Conservation (phyloP, 2,329 filamentous ascomycete species). For the Beauveria rudraprayagi region DNA sequence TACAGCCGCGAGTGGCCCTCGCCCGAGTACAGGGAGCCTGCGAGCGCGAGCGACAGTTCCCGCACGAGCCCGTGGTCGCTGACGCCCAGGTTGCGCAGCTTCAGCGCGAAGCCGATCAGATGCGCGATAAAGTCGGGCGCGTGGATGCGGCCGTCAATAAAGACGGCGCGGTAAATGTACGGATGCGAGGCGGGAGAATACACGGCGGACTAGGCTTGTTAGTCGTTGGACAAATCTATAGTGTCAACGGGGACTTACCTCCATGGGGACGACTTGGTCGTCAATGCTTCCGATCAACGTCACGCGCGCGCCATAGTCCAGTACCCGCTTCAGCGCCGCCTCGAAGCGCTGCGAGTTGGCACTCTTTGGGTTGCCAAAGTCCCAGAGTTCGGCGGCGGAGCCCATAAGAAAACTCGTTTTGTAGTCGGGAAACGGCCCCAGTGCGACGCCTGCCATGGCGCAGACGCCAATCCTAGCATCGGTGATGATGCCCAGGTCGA, state of each 20-base stretch:
- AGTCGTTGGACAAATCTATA: conserved; percentile 10
- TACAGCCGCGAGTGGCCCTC: conserved; percentile 93
- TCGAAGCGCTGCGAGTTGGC: conserved; percentile 76
- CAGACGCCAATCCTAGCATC: conserved; percentile 76
- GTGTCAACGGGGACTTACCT: conserved; percentile 43
- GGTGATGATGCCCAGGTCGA: conserved; percentile 78
- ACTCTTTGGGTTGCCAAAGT: conserved; percentile 78
- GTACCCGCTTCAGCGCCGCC: conserved; percentile 61
- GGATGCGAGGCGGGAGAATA: conserved; percentile 82
- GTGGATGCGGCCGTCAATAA: conserved; percentile 87
- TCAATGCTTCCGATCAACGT: conserved; percentile 92
- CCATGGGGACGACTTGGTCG: conserved; percentile 89
- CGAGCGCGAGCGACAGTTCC: conserved; percentile 79
- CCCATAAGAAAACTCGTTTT: conserved; percentile 83
- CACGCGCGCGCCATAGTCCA: conserved; percentile 73
- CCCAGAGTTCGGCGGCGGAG: conserved; percentile 88
- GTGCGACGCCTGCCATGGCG: conserved; percentile 82
- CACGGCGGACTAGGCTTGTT: conserved; percentile 58
- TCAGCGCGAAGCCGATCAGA: conserved; percentile 85
- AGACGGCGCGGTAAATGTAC: conserved; percentile 91
- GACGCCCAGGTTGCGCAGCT: conserved; percentile 86
- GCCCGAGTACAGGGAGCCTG: conserved; percentile 82
- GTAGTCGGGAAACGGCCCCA: conserved; percentile 89
- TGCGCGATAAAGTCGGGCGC: conserved; percentile 91
- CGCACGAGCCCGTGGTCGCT: conserved; percentile 89